phyloP scores from a whole-genome alignment of 2,329 filamentous ascomycete genomes.

The Ophiostoma australiae region DNA sequence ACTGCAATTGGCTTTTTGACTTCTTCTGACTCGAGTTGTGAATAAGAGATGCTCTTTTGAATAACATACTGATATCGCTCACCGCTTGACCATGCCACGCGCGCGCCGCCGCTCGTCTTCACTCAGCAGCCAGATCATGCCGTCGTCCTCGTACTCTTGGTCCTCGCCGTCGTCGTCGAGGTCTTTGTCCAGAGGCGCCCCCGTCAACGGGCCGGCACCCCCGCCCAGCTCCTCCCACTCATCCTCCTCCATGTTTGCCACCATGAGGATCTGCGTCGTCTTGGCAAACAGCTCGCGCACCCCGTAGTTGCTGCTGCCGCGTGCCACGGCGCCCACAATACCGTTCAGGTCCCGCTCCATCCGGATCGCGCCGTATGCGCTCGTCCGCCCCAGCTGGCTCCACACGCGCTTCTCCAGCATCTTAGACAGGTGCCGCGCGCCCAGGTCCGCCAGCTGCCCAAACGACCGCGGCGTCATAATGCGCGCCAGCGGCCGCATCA shows the following conservation, averaged over 20 bases:
- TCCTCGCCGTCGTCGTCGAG: conserved; percentile 40
- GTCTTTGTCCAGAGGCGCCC: neutral
- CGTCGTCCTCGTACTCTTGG: conserved; percentile 48
- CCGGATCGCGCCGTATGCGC: conserved; percentile 71
- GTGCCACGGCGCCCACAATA: conserved; percentile 63
- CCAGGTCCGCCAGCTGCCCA: conserved; percentile 62
- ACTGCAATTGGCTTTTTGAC: neutral
- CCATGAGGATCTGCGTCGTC: conserved; percentile 74
- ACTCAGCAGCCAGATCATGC: conserved; percentile 66
- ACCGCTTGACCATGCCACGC: conserved; percentile 55
- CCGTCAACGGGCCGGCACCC: conserved; percentile 7
- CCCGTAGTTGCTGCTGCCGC: conserved; percentile 66
- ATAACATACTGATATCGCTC: neutral
- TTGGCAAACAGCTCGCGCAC: conserved; percentile 72
- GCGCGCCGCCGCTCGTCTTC: conserved; percentile 70
- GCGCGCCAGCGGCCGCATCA: conserved; percentile 79
- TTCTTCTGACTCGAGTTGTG: neutral
- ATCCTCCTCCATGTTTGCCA: conserved; percentile 92
- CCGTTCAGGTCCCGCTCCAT: conserved; percentile 80
- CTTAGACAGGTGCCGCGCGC: conserved; percentile 64
- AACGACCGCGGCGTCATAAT: conserved; percentile 76
- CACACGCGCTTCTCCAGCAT: conserved; percentile 84
- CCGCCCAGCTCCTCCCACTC: conserved; percentile 74
- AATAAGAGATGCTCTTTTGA: neutral
- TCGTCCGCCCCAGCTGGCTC: conserved; percentile 62